These are phyloP conservation scores for Sporothrix variecibatus DNA, from an alignment of 2,329 filamentous ascomycete genomes.

Conservation along the genomic window DNA sequence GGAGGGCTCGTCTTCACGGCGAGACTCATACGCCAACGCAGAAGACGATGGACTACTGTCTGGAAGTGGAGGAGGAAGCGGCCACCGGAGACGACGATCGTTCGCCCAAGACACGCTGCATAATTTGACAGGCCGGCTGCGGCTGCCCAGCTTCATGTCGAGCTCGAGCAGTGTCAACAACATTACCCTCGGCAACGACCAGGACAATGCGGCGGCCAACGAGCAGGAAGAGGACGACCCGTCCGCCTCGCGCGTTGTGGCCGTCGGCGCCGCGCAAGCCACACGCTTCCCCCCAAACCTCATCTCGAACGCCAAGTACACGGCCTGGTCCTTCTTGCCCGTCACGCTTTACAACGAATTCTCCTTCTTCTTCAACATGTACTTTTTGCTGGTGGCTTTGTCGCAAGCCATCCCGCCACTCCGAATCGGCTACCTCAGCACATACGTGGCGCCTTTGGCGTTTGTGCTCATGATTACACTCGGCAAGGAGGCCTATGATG, in stretches of 20 bases:
- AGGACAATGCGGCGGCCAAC: conserved; percentile 46
- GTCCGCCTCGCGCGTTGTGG: conserved; percentile 70
- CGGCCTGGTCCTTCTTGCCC: conserved; percentile 88
- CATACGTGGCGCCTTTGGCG: conserved; percentile 87
- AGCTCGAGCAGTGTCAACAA: conserved; percentile 33
- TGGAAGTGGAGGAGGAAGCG: conserved; percentile 33
- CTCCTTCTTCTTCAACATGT: conserved; percentile 99
- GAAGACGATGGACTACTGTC: conserved; percentile 78
- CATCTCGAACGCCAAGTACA: conserved; percentile 97
- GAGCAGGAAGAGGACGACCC: conserved; percentile 58
- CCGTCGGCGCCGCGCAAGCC: conserved; percentile 72
- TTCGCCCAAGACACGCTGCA: conserved; percentile 47
- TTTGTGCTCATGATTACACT: conserved; percentile 92
- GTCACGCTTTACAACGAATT: conserved; percentile 97
- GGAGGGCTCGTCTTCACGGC: conserved; percentile 44
- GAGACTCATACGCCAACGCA: conserved; percentile 60
- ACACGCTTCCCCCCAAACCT: conserved; percentile 84
- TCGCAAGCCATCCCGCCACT: conserved; percentile 89
- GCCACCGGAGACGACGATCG: conserved; percentile 40
- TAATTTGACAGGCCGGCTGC: conserved; percentile 52
- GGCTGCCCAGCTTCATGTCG: conserved; percentile 69
- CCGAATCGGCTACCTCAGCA: conserved; percentile 90
- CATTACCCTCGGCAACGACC: conserved; percentile 42
- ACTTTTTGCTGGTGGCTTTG: conserved; percentile 91
- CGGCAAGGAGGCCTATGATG: conserved; percentile 93